Evolutionary conservation across 75 land plant species (phyloP), one percentile per base, ranked within the genome.

Genomic region (Chamaecyparis obtusa): DNA sequence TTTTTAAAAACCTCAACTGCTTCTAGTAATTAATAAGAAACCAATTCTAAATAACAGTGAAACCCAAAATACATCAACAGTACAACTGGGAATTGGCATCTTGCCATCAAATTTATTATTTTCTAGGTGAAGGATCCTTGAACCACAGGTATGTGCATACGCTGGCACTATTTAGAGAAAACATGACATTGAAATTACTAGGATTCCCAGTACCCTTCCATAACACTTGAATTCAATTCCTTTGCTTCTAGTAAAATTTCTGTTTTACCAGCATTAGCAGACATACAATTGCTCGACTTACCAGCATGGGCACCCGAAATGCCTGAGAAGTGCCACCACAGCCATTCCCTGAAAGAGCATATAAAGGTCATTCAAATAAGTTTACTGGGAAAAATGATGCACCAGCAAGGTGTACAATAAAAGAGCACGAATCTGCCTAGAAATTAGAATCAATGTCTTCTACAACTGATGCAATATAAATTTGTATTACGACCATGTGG

Each of bases 301-400:
- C 98, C 98, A 90, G 92, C 94, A 94, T 77, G 83, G 77, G 60
- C 98, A 96, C 35, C 98, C 98, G 87, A 96, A 96, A 69, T 96
- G 98, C 86, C 98, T 91, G 56, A 96, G 85, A 49, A 96, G 92
- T 78, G 98, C 98, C 91, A 96, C 98, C 49, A 96, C 96, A 86
- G 96, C 96, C 86, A 90, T 90, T 86, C 94, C 98, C 98, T 96
- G 91, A 56, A 90, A 55, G 69, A 74, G 21, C 33, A 81, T 4
- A 44, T 39, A 81, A 81, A 81, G 41, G 30, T 2, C 46, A 1
- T 44, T 81, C 5, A 81, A 30, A 2, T 46, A 46, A 81, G 3
- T n/a, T 81, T 24, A 24, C n/a, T 46, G n/a, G 27, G 49, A 21
- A 41, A 27, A 24, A 43, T 44, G 51, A 80, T 71, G 76, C 76